These are phyloP conservation scores for Talaromyces piceae DNA, from an alignment of 2,329 filamentous ascomycete genomes.

Conservation along the genomic window DNA sequence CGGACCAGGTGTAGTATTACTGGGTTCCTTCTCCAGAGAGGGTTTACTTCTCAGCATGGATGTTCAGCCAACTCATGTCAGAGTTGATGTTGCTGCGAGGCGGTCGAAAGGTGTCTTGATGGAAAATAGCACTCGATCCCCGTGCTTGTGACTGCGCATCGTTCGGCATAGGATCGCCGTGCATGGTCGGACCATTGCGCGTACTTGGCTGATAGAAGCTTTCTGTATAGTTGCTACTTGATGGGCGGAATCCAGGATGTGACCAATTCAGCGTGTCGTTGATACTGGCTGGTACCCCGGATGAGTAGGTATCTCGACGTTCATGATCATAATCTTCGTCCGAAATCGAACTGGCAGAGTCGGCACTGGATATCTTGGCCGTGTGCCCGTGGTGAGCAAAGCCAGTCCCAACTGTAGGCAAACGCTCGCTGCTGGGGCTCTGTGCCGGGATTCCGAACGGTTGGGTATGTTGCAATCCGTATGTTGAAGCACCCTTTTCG, in stretches of 20 bases:
- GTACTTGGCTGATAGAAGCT: constrained; percentile 29
- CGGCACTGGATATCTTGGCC: constrained; percentile 37
- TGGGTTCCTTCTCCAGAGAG: no score
- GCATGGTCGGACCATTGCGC: constrained; percentile 10
- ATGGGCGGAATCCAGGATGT: constrained; percentile 17
- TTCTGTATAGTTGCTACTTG: constrained; percentile 32
- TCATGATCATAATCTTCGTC: constrained; percentile 27
- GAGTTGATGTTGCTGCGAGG: constrained; percentile 25
- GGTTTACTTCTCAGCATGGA: constrained; percentile 14
- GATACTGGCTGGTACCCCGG: constrained; percentile 21
- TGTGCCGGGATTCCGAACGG: constrained; percentile 32
- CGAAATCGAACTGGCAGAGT: constrained; percentile 32
- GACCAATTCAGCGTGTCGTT: constrained; percentile 16
- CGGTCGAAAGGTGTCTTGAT: constrained; percentile 19
- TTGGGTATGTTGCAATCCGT: constrained; percentile 28
- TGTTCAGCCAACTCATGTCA: constrained; percentile 40
- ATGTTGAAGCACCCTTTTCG: constrained; percentile 3
- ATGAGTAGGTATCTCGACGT: constrained; percentile 19
- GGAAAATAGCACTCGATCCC: constrained; percentile 28
- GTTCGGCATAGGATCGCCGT: constrained; percentile 12
- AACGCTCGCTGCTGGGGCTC: constrained; percentile 27
- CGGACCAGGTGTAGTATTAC: neutral
- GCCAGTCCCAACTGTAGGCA: constrained; percentile 21
- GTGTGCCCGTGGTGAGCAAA: constrained; percentile 33
- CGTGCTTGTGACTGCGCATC: constrained; percentile 16